Evolutionary conservation across 2,329 filamentous ascomycete species (phyloP), one percentile per base, ranked within the genome.

Genomic region (Fusarium mexicanum): DNA sequence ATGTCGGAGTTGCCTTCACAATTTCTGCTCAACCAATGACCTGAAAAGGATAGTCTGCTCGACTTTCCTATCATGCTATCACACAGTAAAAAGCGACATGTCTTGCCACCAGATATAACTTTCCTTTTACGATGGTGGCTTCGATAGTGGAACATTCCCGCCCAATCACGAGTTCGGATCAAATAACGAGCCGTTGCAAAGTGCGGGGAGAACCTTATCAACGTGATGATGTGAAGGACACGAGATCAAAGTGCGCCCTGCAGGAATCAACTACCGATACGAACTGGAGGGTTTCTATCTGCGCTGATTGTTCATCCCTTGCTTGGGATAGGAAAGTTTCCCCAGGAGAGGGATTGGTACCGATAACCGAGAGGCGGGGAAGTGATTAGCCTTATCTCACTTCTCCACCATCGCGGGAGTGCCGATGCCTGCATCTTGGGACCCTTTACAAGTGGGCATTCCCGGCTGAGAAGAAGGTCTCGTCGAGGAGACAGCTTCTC

Each of bases 311-410:
- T 18, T 18, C 7, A 31, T 40, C 13, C 11, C 17, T 38, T 29
- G 14, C 2, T 22, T 26, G n/a, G 41, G 26, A 50, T 41, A 62
- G 72, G 72, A 72, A 74, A 41, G 71, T 63, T 47, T 72, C 41
- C 26, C 68, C 72, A 72, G n/a, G 20, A 44, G 26, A 24, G 17
- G 10, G 14, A 26, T 31, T 24, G 33, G 20, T 40, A 31, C 62
- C 38, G 65, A 62, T 48, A 59, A 5, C 68, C 54, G 33, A 53
- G 41, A 61, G 61, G 71, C 58, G 71, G 71, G 67, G 67, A 43
- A 41, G 22, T 4, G 22, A 37, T 37, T 69, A 55, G 71, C 22
- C 47, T 47, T 50, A 66, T 58, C 66, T 68, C 3, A 31, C 35
- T 26, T 48, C 43, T 40, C 20, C 31, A 51, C 40, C 20, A 33